Percentiles rank a stretch among this genome's conserved stretches.
These are phyloP conservation scores for Cladosporium oxysporum DNA, from an alignment of 2,329 filamentous ascomycete species.

Conservation along the genomic window DNA sequence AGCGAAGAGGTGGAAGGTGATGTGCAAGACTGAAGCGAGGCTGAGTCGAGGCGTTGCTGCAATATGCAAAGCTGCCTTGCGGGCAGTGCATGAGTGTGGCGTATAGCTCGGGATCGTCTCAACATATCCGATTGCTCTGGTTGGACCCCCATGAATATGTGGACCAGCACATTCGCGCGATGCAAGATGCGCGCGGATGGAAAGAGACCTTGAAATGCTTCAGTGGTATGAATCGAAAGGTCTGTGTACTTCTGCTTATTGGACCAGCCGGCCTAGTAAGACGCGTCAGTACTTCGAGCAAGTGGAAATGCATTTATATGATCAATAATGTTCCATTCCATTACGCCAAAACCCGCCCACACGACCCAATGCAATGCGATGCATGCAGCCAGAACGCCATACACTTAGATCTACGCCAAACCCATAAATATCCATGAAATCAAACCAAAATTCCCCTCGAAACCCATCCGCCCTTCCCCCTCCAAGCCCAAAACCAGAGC, in stretches of 20 bases:
- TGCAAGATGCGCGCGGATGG: too few species aligned
- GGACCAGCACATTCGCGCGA: too few species aligned
- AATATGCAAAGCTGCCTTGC: background rate
- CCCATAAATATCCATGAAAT: background rate
- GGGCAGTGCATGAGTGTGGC: background rate
- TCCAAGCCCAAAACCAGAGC: conserved; percentile 79
- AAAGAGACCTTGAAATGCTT: too few species aligned
- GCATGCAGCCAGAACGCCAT: background rate
- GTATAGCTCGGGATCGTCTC: background rate
- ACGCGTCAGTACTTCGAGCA: too few species aligned
- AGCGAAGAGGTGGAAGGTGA: background rate
- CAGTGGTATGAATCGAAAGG: too few species aligned
- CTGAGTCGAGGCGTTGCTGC: background rate
- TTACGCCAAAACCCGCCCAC: background rate
- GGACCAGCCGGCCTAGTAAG: too few species aligned
- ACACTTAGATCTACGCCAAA: too few species aligned
- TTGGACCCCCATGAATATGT: too few species aligned
- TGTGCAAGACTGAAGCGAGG: background rate
- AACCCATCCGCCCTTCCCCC: conserved; percentile 73
- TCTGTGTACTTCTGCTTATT: too few species aligned
- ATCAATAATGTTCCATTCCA: background rate
- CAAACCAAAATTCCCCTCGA: conserved; percentile 70
- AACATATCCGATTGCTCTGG: too few species aligned
- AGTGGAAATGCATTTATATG: too few species aligned
- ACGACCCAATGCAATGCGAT: background rate